Conservation (phyloP, 2,329 filamentous ascomycete genomes). For the Plenodomus biglobosus region DNA sequence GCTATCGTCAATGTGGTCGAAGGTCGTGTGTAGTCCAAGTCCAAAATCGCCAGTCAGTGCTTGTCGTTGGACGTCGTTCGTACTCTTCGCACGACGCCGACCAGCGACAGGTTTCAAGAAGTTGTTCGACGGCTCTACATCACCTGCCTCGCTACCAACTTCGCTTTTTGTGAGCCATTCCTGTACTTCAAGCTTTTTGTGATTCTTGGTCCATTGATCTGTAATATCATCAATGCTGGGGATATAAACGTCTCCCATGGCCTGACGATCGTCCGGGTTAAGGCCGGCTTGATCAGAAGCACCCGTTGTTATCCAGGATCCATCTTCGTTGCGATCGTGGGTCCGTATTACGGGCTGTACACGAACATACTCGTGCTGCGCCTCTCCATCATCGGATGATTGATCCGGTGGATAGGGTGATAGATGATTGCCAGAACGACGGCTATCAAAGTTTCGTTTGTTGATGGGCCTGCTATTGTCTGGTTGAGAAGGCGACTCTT, state of each 20-base stretch:
- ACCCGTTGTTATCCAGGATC: conserved; percentile 49
- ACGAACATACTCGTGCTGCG: conserved; percentile 21
- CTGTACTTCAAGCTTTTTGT: conserved; percentile 57
- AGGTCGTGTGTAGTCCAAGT: conserved; percentile 36
- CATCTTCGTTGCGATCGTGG: conserved; percentile 47
- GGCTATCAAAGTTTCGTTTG: conserved; percentile 41
- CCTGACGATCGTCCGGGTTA: conserved; percentile 49
- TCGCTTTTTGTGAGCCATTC: conserved; percentile 54
- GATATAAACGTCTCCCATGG: conserved; percentile 46
- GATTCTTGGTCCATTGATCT: conserved; percentile 49
- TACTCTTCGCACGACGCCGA: conserved; percentile 53
- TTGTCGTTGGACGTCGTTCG: conserved; percentile 42
- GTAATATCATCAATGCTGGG: conserved; percentile 56
- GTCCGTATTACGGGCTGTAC: conserved; percentile 35
- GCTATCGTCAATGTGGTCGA: conserved; percentile 41
- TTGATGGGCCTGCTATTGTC: conserved; percentile 39
- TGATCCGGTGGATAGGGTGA: conserved; percentile 43
- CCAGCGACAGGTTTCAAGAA: conserved; percentile 31
- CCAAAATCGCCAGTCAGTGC: conserved; percentile 26
- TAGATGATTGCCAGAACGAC: conserved; percentile 41
- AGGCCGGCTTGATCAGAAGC: conserved; percentile 50
- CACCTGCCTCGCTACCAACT: conserved; percentile 52
- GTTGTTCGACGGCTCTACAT: conserved; percentile 34
- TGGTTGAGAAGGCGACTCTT: conserved; percentile 39
- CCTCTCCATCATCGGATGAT: conserved; percentile 37